phyloP scores from a whole-genome alignment of 345 rosid genomes.

The Syzygium grande region DNA sequence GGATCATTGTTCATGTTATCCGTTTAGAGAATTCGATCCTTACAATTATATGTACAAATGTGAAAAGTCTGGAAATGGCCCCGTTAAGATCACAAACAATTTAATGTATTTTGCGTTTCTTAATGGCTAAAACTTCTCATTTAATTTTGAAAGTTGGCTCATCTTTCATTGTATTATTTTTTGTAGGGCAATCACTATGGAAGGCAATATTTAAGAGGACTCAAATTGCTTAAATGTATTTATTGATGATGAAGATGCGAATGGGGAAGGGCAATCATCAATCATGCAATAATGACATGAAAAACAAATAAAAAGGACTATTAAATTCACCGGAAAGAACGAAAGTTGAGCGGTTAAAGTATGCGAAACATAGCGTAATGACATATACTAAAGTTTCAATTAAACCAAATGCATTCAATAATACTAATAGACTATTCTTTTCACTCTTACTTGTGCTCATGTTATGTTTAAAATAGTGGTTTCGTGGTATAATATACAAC shows the following conservation, averaged over 20 bases:
- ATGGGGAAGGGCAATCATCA: not conserved
- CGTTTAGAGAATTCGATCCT: not conserved
- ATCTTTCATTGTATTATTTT: not conserved
- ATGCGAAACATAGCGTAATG: not conserved
- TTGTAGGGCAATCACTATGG: not conserved
- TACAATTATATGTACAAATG: fast-evolving
- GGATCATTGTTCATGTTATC: not conserved
- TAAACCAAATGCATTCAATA: not conserved
- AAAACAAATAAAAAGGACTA: not conserved
- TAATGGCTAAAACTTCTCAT: not conserved
- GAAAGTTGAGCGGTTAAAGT: not conserved
- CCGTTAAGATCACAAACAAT: not conserved
- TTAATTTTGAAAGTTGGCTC: fast-evolving
- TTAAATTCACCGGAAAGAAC: not conserved
- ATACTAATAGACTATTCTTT: not conserved
- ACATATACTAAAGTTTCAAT: not conserved
- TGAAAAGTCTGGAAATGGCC: fast-evolving
- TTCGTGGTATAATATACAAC: not conserved
- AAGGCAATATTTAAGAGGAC: not conserved
- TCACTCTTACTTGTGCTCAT: not conserved
- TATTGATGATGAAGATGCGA: not conserved
- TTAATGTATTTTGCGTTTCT: not conserved
- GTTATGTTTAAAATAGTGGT: not conserved
- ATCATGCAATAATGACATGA: not conserved
- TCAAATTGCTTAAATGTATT: not conserved